Base-by-base conservation (phyloP, 2,329 filamentous ascomycete genomes). In the Neonectria hederae region DNA sequence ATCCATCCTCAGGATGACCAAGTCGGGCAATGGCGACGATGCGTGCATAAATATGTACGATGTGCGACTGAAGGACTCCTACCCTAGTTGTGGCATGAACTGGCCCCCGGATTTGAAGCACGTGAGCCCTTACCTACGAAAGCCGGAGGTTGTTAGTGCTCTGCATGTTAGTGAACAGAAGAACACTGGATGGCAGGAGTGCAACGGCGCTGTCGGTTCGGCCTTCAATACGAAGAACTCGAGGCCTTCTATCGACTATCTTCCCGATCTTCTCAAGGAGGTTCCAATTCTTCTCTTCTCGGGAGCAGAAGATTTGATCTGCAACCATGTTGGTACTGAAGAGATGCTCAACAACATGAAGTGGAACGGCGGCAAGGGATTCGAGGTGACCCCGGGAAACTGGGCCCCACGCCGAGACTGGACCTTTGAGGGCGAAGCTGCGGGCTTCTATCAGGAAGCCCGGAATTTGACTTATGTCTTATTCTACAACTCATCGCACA, bases 41-140 rank as follows among this genome's bases (percentile, higher is more conserved):
- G 80, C 85, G 53, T 99, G 97, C 78, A 78, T 90, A 77, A 99
- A 99, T 81, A 97, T 98, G 93, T 99, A 99, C 79, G 96, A 99
- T 77, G 87, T 98, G 57, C 92, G 95, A 51, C 85, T 97, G 51
- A 89, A 84, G 68, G 96, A 99, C 78, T 82, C 82, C 7, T 93
- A 88, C 78, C 91, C 92, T 5, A 91, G 90, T 67, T 99, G 96
- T 78, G 96, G 96, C 70, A 97, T 97, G 94, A 95, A 94, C 81
- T 99, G 97, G 97, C 96, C 96, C 32, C 92, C 94, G 68, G 96
- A 99, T 80, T 84, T 99, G 74, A 79, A 80, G 51, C 76, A 86
- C 54, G 87, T 99, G 22, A 92, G 89, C 6, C 93, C 94, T 0
- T 99, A 98, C 78, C 87, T 99, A 56, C 91, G 92, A 62, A 90